Evolutionary conservation across 2,329 filamentous ascomycete genomes (phyloP).

Genomic region (Aureobasidium melanogenum): DNA sequence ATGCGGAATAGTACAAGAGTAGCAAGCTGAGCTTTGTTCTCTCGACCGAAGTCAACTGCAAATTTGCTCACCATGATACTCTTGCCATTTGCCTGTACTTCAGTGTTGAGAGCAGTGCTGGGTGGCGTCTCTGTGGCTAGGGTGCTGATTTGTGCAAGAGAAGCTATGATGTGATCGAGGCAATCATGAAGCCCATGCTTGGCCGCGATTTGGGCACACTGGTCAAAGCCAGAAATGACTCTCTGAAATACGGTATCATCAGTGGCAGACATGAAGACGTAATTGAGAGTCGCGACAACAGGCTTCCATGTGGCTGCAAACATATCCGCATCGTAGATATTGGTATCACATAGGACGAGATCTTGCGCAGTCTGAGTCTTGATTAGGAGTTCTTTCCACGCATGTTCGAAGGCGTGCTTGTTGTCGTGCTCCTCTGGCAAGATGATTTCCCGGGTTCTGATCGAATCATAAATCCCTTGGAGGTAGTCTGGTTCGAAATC

Average conservation of each 20-base stretch:
- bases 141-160: constrained; percentile 82
- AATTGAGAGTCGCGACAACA: constrained; percentile 87
- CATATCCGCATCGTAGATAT: constrained; percentile 95
- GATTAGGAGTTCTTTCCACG: constrained; percentile 86
- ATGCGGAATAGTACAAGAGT: constrained; percentile 94
- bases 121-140: constrained; percentile 66
- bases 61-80: constrained; percentile 98
- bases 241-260: constrained; percentile 93
- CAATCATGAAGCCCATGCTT: constrained; percentile 76
- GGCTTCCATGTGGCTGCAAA: constrained; percentile 94
- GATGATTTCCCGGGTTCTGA: constrained; percentile 90
- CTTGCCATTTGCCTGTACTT: constrained; percentile 84
- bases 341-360: constrained; percentile 75
- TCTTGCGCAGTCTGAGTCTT: constrained; percentile 72
- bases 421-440: constrained; percentile 96
- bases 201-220: constrained; percentile 86
- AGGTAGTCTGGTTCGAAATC: constrained; percentile 81
- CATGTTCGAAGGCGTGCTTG: constrained; percentile 91
- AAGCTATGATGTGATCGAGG: constrained; percentile 86
- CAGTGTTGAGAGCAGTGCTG: constrained; percentile 85
- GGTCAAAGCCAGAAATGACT: constrained; percentile 89
- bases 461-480: constrained; percentile 79
- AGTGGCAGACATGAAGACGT: constrained; percentile 97
- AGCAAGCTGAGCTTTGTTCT: constrained; percentile 87
- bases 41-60: constrained; percentile 87